phyloP scores from a whole-genome alignment of 1,284 basidiomycete species.

The Abortiporus biennis region DNA sequence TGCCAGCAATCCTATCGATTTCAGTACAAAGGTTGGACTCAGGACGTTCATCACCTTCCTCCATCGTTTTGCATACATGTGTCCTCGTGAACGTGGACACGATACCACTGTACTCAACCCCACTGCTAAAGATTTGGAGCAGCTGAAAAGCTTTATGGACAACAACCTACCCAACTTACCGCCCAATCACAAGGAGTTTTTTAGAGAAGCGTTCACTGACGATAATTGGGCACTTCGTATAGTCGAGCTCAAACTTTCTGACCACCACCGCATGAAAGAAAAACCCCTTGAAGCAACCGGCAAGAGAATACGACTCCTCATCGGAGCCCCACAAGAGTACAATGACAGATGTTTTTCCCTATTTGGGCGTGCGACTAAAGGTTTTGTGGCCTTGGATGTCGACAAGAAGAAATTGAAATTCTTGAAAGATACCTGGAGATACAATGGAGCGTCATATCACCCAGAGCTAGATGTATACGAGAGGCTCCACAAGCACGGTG shows the following conservation, averaged over 20 bases:
- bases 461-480: background rate
- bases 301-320: background rate
- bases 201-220: background rate
- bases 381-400: conserved; percentile 1
- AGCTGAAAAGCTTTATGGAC: too few species aligned
- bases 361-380: conserved; percentile 1
- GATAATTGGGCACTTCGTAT: background rate
- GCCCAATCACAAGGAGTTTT: too few species aligned
- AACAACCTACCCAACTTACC: too few species aligned
- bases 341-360: background rate
- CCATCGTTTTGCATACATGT: background rate
- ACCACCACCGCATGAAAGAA: too few species aligned
- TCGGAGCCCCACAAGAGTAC: background rate
- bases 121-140: background rate
- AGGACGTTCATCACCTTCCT: conserved; percentile 1
- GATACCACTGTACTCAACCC: background rate
- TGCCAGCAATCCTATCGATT: background rate
- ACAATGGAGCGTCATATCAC: background rate
- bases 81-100: background rate
- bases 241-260: too few species aligned
- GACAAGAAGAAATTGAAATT: background rate
- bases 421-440: conserved; percentile 3
- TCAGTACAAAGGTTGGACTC: background rate
- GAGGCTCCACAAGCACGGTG: background rate
- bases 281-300: background rate